A percentile compares a stretch with the other conserved stretches of the same genome.
Evolutionary conservation across 2,329 filamentous ascomycete genomes (phyloP).

Genomic region (Colletotrichum musae): DNA sequence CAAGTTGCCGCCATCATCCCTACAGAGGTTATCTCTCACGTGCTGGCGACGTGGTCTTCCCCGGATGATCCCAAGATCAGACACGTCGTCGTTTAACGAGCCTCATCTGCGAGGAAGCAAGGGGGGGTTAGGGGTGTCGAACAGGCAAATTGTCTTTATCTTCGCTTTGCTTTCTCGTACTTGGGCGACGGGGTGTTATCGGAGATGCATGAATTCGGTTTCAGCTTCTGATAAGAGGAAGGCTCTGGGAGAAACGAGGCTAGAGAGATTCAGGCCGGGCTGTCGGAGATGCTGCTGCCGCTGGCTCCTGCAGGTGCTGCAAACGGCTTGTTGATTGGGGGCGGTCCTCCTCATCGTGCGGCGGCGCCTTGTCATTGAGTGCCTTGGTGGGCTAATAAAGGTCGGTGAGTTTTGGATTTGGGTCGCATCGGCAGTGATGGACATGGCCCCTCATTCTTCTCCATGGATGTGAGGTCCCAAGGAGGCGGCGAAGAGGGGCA

Average conservation of each 20-base stretch:
- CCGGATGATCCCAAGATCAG: slow-evolving; percentile 34
- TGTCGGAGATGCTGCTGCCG: background rate
- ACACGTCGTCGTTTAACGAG: slow-evolving; percentile 33
- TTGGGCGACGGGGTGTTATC: slow-evolving; percentile 1
- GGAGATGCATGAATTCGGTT: slow-evolving; percentile 12
- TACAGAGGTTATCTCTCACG: slow-evolving; percentile 31
- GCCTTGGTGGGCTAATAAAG: slow-evolving; percentile 29
- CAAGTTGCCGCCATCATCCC: slow-evolving; percentile 34
- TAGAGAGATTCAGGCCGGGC: slow-evolving; percentile 11
- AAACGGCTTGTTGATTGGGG: background rate
- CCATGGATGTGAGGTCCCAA: slow-evolving; percentile 7
- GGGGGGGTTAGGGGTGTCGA: slow-evolving; percentile 10
- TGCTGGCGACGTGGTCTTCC: slow-evolving; percentile 38
- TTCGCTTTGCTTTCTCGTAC: background rate
- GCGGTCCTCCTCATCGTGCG: background rate
- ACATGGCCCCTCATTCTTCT: slow-evolving; percentile 3
- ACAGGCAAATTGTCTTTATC: too few species aligned
- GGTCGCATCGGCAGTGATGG: slow-evolving; percentile 30
- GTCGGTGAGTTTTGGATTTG: slow-evolving; percentile 40
- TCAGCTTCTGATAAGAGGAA: slow-evolving; percentile 7
- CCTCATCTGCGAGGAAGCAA: slow-evolving; percentile 29
- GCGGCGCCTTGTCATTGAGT: background rate
- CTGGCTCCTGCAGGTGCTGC: background rate
- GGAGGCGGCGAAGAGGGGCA: background rate
- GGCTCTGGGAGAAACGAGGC: background rate